Conservation (phyloP, 1,139 yeast genomes). For the Taiozyma sp. region DNA sequence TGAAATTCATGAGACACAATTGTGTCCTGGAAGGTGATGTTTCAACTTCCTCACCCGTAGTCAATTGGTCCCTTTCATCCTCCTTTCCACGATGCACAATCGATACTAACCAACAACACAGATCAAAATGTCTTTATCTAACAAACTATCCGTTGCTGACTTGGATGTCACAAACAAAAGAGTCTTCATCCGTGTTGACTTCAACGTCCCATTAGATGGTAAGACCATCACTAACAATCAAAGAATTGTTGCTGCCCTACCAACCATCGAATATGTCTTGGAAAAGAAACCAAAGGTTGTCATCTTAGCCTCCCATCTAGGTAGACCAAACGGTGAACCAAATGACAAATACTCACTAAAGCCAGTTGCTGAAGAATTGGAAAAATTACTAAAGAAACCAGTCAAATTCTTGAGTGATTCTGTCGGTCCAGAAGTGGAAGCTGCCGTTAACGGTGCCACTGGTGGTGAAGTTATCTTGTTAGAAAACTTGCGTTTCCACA, state of each 20-base stretch:
- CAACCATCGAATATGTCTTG: constrained; percentile 89
- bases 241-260: constrained; percentile 96
- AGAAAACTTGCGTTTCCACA: constrained; percentile 96
- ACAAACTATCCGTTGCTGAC: constrained; percentile 88
- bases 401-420: constrained; percentile 81
- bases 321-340: constrained; percentile 94
- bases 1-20: not conserved
- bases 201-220: constrained; percentile 97
- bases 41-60: not conserved
- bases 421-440: constrained; percentile 84
- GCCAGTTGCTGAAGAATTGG: constrained; percentile 87
- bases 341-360: constrained; percentile 80
- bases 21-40: not conserved
- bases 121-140: constrained; percentile 76
- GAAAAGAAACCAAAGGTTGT: constrained; percentile 87
- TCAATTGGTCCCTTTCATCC: not conserved
- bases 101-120: not conserved
- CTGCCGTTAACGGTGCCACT: constrained; percentile 61
- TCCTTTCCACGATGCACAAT: not conserved
- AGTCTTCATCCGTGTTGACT: constrained; percentile 95
- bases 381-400: constrained; percentile 59
- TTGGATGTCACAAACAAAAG: constrained; percentile 80
- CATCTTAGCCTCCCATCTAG: constrained; percentile 90
- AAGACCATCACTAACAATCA: constrained; percentile 96
- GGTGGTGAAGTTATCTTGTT: constrained; percentile 67